Conservation (phyloP, 1,139 yeast genomes). For the Diutina rugosa region DNA sequence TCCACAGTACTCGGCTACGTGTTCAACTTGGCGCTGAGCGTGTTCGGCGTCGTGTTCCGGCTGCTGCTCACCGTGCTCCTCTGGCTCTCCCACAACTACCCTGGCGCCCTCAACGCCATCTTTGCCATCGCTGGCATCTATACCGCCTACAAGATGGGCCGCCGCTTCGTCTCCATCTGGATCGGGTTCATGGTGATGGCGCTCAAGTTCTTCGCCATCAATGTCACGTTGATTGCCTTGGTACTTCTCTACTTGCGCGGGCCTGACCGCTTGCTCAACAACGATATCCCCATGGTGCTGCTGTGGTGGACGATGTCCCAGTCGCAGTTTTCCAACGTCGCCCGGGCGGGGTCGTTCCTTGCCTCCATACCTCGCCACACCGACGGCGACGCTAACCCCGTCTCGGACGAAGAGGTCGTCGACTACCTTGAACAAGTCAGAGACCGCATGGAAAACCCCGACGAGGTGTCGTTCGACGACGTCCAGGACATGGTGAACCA, state of each 20-base stretch:
- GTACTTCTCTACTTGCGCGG: not conserved
- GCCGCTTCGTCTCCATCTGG: not conserved
- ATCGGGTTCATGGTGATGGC: not conserved
- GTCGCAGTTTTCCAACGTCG: not conserved
- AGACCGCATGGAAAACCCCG: not conserved
- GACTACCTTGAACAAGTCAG: not conserved
- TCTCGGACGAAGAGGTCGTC: not conserved
- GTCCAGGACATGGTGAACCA: not conserved
- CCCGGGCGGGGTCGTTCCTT: not conserved
- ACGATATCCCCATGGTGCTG: not conserved
- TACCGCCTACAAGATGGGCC: not conserved
- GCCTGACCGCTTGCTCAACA: not conserved
- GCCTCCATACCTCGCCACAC: not conserved
- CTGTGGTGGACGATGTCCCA: not conserved
- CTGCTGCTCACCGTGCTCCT: not conserved
- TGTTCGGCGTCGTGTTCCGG: not conserved
- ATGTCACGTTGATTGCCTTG: not conserved
- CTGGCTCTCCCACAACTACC: conserved; percentile 1
- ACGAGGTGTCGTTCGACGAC: not conserved
- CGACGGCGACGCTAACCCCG: not conserved
- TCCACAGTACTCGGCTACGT: not conserved
- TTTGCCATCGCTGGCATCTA: not conserved
- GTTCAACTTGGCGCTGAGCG: not conserved
- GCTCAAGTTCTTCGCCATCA: not conserved
- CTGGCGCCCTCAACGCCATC: not conserved